These are phyloP conservation scores for Musa beccarii DNA, from an alignment of 176 grass and related monocot genomes.

Conservation along the genomic window DNA sequence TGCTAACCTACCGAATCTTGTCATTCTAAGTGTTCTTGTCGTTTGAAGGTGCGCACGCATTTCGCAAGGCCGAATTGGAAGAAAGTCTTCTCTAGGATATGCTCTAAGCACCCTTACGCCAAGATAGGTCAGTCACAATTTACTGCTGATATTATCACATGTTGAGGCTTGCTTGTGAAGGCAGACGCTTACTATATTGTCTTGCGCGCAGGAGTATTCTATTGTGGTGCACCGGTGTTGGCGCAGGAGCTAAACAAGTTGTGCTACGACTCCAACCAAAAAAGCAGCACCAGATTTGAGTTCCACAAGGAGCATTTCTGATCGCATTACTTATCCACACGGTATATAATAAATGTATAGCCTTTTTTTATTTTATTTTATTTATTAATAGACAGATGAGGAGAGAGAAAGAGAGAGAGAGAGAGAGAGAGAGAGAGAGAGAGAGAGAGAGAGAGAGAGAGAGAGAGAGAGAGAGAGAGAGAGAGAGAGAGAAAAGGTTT, in stretches of 20 bases:
- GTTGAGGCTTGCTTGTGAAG: too few relatives aligned
- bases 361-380: background rate
- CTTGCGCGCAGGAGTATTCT: constrained; percentile 70
- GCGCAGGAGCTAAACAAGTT: constrained; percentile 86
- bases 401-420: too few relatives aligned
- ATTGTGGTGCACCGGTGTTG: constrained; percentile 84
- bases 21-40: background rate
- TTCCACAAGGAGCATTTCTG: constrained; percentile 98
- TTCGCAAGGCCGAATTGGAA: constrained; percentile 99
- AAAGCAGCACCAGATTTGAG: constrained; percentile 70
- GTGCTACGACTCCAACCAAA: constrained; percentile 87
- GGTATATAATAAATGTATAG: background rate
- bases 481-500: background rate
- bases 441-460: too few relatives aligned
- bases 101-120: constrained; percentile 70
- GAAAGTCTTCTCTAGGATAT: constrained; percentile 83
- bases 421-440: background rate
- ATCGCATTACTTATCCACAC: constrained; percentile 7
- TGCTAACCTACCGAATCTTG: background rate
- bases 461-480: too few relatives aligned
- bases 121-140: constrained; percentile 63
- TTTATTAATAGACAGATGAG: too few relatives aligned
- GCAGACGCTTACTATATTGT: too few relatives aligned
- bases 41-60: constrained; percentile 85
- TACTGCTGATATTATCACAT: background rate